These are phyloP conservation scores for Suillus hirtellus DNA, from an alignment of 768 basidiomycete genomes.

Conservation along the genomic window DNA sequence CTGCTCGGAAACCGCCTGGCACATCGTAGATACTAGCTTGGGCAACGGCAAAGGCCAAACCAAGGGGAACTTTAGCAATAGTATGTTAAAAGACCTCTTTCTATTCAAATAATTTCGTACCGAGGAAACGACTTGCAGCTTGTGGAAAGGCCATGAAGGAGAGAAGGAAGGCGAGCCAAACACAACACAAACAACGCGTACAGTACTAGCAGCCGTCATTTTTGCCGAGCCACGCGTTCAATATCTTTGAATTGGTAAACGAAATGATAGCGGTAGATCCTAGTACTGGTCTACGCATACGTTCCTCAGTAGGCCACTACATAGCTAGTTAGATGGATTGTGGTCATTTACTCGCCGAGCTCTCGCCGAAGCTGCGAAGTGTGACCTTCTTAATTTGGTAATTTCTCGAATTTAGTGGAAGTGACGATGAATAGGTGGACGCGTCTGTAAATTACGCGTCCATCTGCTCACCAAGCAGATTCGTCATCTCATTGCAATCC, in stretches of 20 bases:
- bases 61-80: constrained; percentile 32
- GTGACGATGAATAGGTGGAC: neutral
- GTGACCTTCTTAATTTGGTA: neutral
- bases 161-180: constrained; percentile 20
- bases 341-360: no score
- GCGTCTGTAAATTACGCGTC: neutral
- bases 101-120: constrained; percentile 27
- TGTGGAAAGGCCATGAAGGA: constrained; percentile 52
- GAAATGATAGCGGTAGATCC: no score
- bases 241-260: neutral
- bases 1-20: constrained; percentile 89
- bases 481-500: neutral
- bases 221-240: constrained; percentile 6
- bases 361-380: no score
- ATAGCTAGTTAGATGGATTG: no score
- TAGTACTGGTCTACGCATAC: no score
- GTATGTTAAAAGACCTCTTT: constrained; percentile 13
- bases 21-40: constrained; percentile 69
- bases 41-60: constrained; percentile 42
- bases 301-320: no score
- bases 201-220: neutral
- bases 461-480: neutral
- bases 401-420: neutral
- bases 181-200: constrained; percentile 26
- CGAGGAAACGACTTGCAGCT: constrained; percentile 47